Base-by-base conservation (phyloP, 768 basidiomycete species). In the Cystobasidiopsis lactophilus region DNA sequence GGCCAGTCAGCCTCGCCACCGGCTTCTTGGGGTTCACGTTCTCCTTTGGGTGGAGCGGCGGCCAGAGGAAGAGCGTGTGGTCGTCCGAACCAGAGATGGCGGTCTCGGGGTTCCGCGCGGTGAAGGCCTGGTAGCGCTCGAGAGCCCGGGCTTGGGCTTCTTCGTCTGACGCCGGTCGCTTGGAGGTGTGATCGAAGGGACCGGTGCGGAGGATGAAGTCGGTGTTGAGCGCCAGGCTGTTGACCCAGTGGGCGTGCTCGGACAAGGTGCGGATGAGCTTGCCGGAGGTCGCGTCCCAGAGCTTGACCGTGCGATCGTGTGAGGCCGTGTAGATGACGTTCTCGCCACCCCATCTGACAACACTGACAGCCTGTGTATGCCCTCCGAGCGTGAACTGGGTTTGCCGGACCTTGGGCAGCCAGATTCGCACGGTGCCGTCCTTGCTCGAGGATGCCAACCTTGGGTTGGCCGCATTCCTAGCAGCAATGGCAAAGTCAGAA, bases 211-310 rank as follows among this genome's bases (percentile, higher is more conserved):
- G 73, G 26, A 91, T 77, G 62, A 89, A 93, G 64, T 98, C 91
- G 10, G 89, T 89, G 66, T 88, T 91, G 51, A 95, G 72, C 3
- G 93, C 79, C 40, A 98, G 76, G 0, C 89, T 96, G 19, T 89
- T 98, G 7, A 98, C 93, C 91, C 89, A 96, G 63, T 98, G 93
- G 0, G 88, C 93, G 61, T 98, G 91, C 57, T 95, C 88, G 66
- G 84, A 86, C 26, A 96, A 69, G 0, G 79, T 78, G 60, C 89
- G 75, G 35, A 95, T 70, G 26, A 77, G 75, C 65, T 77, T 80
- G 0, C 89, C 91, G 81, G 71, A 72, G 66, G 74, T 78, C 9
- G 83, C 82, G 64, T 86, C 85, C 93, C 93, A 98, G 39, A 95
- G 77, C 56, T 85, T 77, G 21, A 96, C 85, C 2, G 85, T 89